Conservation (phyloP, 2,329 filamentous ascomycete species). For the Colletotrichum gigasporum region DNA sequence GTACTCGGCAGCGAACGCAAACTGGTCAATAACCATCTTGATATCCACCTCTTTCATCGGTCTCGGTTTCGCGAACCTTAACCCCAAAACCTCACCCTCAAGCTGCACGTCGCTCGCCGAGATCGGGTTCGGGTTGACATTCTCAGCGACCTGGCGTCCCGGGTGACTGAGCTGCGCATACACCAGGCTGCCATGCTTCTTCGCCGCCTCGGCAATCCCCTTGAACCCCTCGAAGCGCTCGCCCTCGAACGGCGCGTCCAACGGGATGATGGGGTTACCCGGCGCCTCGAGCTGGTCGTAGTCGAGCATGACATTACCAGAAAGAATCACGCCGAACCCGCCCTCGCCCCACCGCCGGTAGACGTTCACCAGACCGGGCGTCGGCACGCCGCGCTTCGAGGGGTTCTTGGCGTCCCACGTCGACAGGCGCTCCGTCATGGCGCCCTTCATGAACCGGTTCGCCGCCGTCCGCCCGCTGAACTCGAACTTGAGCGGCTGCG, state of each 20-base stretch:
- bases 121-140: conserved; percentile 47
- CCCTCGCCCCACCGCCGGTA: conserved; percentile 68
- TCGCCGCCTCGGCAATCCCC: conserved; percentile 54
- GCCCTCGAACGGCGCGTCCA: conserved; percentile 58
- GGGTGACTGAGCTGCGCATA: conserved; percentile 71
- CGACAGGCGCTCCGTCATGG: conserved; percentile 73
- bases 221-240: conserved; percentile 67
- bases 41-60: conserved; percentile 63
- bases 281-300: conserved; percentile 64
- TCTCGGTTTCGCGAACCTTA: conserved; percentile 61
- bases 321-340: conserved; percentile 61
- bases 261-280: conserved; percentile 66
- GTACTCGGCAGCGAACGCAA: conserved; percentile 65
- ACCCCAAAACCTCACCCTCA: conserved; percentile 50
- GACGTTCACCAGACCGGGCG: conserved; percentile 55
- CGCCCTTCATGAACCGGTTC: conserved; percentile 73
- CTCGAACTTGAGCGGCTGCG: conserved; percentile 55
- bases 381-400: conserved; percentile 56
- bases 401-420: conserved; percentile 66
- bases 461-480: conserved; percentile 65
- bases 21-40: conserved; percentile 59
- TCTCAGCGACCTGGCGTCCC: conserved; percentile 59
- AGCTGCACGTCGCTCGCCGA: conserved; percentile 51
- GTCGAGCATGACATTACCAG: conserved; percentile 70
- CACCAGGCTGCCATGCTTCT: conserved; percentile 63